Evolutionary conservation across 805 yeast genomes (phyloP), one percentile per base, ranked within the genome.

Genomic region (Ogataea paraovalis): DNA sequence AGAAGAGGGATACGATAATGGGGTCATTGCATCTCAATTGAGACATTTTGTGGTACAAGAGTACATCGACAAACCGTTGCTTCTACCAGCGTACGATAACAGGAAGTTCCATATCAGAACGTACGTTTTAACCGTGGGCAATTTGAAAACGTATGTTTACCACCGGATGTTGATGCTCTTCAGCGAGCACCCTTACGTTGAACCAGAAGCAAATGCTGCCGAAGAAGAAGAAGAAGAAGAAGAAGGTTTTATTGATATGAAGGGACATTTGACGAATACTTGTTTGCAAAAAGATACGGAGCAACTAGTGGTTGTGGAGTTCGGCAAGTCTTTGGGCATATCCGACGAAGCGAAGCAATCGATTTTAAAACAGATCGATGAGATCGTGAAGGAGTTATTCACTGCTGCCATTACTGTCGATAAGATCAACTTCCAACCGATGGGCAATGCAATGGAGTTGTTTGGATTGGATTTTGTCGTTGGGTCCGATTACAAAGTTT

Each of bases 11-110:
- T 46, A 42, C 16, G 50, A 48, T 4, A 82, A 80, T 53, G 91
- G 91, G 3, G 78, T 92, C 22, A 83, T 88, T 9, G 82, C 88
- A 0, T 87, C 96, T 0, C 96, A 90, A 64, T 71, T 91, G 46
- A 80, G 99, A 51, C 96, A 91, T 65, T 94, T 92, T 58, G 79
- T 94, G 18, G 87, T 92, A 1, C 99, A 94, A 65, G 85, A 85
- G 61, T 94, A 94, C 61, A 65, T 86, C 51, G 61, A 64, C 1
- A 70, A 72, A 22, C 98, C 98, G 5, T 66, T 94, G 43, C 67
- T 94, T 9, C 61, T 91, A 37, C 61, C 75, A 1, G 68, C 70
- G 1, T 83, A 87, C 63, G 75, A 74, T 18, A 71, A 75, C 51
- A 80, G 85, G 57, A 94, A 94, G 65, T 94, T 94, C 67, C 99